Percentiles rank a stretch among this genome's conserved stretches.
These are phyloP conservation scores for Dictyophora rubrovolvata DNA, from an alignment of 768 basidiomycete species.

Conservation along the genomic window DNA sequence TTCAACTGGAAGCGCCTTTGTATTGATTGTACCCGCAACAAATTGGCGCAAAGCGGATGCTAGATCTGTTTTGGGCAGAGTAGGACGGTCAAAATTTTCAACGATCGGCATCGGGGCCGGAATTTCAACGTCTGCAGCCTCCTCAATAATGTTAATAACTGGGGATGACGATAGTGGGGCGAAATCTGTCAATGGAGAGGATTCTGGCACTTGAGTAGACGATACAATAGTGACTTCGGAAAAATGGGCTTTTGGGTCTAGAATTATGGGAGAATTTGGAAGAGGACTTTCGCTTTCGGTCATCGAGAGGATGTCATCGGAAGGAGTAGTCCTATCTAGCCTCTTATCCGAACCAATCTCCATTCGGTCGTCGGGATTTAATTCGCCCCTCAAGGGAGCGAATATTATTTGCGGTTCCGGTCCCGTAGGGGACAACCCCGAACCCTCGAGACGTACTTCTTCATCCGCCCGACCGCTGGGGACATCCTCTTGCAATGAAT, in stretches of 20 bases:
- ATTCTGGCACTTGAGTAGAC: constrained; percentile 2
- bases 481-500: background rate
- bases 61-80: constrained; percentile 15
- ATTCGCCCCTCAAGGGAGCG: background rate
- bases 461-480: background rate
- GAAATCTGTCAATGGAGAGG: constrained; percentile 5
- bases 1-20: constrained; percentile 49
- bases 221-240: background rate
- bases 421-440: background rate
- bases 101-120: background rate
- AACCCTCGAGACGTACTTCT: background rate
- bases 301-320: background rate
- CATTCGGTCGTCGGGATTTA: background rate
- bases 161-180: background rate
- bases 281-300: background rate
- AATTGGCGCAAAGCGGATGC: constrained; percentile 54
- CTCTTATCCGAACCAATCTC: background rate
- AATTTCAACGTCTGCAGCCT: background rate
- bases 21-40: constrained; percentile 49
- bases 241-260: background rate
- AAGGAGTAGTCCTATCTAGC: background rate
- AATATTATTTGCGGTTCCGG: background rate
- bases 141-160: background rate
- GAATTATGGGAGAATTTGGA: background rate
- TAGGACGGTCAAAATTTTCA: background rate